phyloP scores from a whole-genome alignment of 176 grass and related monocot species.

The Saccharum officinarum region DNA sequence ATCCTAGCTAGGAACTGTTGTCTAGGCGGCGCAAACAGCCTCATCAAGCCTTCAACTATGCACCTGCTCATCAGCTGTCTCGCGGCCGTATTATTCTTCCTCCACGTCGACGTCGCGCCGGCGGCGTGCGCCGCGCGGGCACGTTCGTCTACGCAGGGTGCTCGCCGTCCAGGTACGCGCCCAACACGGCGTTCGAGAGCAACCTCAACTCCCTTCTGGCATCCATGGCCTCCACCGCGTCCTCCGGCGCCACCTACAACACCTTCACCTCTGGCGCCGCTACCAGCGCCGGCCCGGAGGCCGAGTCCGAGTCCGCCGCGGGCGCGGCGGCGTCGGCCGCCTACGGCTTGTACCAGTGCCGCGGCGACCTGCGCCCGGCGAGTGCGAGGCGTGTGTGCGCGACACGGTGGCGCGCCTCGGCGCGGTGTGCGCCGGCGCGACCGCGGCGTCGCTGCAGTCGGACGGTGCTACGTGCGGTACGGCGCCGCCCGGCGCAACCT shows the following conservation, averaged over 20 bases:
- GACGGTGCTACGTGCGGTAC: slow-evolving; percentile 79
- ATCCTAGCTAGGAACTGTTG: neutral
- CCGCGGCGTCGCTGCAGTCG: slow-evolving; percentile 69
- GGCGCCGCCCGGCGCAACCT: slow-evolving; percentile 30
- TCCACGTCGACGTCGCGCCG: slow-evolving; percentile 26
- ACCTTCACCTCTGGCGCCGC: slow-evolving; percentile 49
- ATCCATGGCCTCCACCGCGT: slow-evolving; percentile 53
- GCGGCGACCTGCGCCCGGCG: slow-evolving; percentile 50
- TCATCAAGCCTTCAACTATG: slow-evolving; percentile 1
- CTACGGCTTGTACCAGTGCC: slow-evolving; percentile 85
- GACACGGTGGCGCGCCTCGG: slow-evolving; percentile 49
- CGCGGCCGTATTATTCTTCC: slow-evolving; percentile 31
- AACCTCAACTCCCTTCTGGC: slow-evolving; percentile 72
- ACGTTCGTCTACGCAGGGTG: slow-evolving; percentile 71
- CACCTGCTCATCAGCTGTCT: neutral
- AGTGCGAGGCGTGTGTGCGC: slow-evolving; percentile 66
- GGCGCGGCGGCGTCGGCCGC: neutral
- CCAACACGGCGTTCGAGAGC: slow-evolving; percentile 58
- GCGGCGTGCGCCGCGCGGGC: slow-evolving; percentile 26
- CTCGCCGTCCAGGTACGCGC: slow-evolving; percentile 70
- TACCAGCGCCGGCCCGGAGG: neutral
- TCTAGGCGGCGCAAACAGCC: neutral
- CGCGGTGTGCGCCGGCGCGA: slow-evolving; percentile 56
- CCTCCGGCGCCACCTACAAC: slow-evolving; percentile 53
- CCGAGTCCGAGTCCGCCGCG: neutral